Conservation (phyloP, 768 basidiomycete species). For the Agrocybe chaxingu region DNA sequence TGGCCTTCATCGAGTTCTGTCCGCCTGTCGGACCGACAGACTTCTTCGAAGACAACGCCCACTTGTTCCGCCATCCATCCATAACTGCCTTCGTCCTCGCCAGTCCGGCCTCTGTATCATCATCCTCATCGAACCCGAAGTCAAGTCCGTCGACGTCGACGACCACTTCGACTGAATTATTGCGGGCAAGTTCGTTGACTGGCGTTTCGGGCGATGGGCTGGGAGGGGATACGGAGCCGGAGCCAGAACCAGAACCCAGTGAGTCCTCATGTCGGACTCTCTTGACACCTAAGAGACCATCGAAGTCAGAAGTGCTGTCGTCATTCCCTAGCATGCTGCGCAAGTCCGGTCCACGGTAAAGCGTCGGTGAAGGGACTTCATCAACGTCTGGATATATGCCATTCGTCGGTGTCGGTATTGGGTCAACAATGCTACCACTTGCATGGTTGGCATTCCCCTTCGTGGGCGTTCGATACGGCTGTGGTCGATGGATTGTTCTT, state of each 20-base stretch:
- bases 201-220: slow-evolving; percentile 36
- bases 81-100: slow-evolving; percentile 20
- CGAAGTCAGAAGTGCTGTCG: slow-evolving; percentile 5
- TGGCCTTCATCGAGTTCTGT: background rate
- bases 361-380: slow-evolving; percentile 18
- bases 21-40: background rate
- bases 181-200: background rate
- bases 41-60: slow-evolving; percentile 17
- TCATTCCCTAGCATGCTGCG: slow-evolving; percentile 16
- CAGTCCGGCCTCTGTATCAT: slow-evolving; percentile 13
- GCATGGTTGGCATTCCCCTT: background rate
- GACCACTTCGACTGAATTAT: slow-evolving; percentile 8
- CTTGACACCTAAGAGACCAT: background rate
- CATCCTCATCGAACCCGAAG: slow-evolving; percentile 19
- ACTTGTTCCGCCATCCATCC: slow-evolving; percentile 28
- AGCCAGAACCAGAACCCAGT: slow-evolving; percentile 8
- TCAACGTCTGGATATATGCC: slow-evolving; percentile 9
- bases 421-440: slow-evolving; percentile 5
- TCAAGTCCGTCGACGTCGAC: slow-evolving; percentile 26
- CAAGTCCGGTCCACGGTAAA: slow-evolving; percentile 22
- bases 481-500: background rate
- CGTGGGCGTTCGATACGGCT: slow-evolving; percentile 9
- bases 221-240: slow-evolving; percentile 24
- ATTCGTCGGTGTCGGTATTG: slow-evolving; percentile 18
- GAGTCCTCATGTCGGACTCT: slow-evolving; percentile 4